Percentiles rank a stretch among this genome's conserved stretches.
Evolutionary conservation across 2,329 filamentous ascomycete species (phyloP).

Genomic region (Hypoxylon sp.): DNA sequence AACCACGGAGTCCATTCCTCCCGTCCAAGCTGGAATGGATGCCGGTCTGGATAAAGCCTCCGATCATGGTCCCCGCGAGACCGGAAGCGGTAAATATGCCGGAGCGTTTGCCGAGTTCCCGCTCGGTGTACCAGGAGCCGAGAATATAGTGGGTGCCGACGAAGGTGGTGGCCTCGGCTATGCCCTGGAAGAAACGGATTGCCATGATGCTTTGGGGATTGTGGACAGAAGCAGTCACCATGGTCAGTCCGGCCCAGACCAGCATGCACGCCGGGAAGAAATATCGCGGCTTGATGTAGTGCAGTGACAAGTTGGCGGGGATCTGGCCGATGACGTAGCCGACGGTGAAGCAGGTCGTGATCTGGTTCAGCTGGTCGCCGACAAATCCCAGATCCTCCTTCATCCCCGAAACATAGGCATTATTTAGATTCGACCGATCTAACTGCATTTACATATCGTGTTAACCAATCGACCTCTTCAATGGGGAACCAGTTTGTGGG

Average conservation of each 20-base stretch:
- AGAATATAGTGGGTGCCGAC: slow-evolving; percentile 70
- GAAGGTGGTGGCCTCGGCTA: slow-evolving; percentile 69
- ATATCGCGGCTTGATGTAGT: slow-evolving; percentile 72
- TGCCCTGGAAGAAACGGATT: slow-evolving; percentile 68
- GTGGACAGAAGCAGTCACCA: slow-evolving; percentile 67
- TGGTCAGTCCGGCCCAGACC: slow-evolving; percentile 73
- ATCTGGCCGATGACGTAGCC: slow-evolving; percentile 68
- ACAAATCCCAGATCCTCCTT: slow-evolving; percentile 63
- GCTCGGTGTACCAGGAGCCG: slow-evolving; percentile 70
- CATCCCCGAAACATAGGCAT: slow-evolving; percentile 68
- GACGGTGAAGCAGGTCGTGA: slow-evolving; percentile 64
- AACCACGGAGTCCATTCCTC: slow-evolving; percentile 63
- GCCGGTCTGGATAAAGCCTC: slow-evolving; percentile 71
- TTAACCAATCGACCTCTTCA: slow-evolving; percentile 8
- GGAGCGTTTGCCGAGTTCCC: slow-evolving; percentile 71
- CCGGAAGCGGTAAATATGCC: slow-evolving; percentile 72
- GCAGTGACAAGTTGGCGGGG: slow-evolving; percentile 71
- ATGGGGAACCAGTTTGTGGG: no score
- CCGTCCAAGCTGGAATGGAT: slow-evolving; percentile 61
- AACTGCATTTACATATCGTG: slow-evolving; percentile 50
- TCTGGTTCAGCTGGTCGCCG: slow-evolving; percentile 64
- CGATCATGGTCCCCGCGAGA: slow-evolving; percentile 71
- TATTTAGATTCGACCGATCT: slow-evolving; percentile 64
- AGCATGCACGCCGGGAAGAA: slow-evolving; percentile 75
- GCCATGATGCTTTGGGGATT: slow-evolving; percentile 68